Evolutionary conservation across 257 asterid species (phyloP), one percentile per base, ranked within the genome.

Genomic region (Primulina eburnea): DNA sequence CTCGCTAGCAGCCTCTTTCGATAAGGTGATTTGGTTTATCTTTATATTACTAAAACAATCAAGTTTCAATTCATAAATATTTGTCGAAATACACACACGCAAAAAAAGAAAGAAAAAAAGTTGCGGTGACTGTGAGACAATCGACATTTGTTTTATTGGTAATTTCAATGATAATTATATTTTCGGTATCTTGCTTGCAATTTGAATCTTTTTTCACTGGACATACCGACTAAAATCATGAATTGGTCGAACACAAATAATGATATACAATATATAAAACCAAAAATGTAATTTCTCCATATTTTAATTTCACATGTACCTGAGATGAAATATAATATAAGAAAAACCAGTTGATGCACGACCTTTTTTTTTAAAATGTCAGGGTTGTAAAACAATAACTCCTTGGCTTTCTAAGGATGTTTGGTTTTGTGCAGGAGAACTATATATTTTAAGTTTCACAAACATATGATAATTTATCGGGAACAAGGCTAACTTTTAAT

Each of bases 401-500:
- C 12, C n/a, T 43, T 2, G 17, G 53, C 3, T 43, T 16, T 26
- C 8, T 71, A 38, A 61, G 6, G 59, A 18, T 60, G 66, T 65
- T 71, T 58, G 59, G 53, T 33, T 34, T 59, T 69, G 10, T 55
- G 76, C 62, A 64, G 80, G 79, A 76, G 37, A 58, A 43, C 26
- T 24, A 24, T 1, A 24, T 24, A 1, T 24, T 24, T 34, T 34
- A 34, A 34, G 2, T 6, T 34, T 8, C 38, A 34, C 1, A 11
- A 9, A 69, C 67, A 77, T 77, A 81, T 29, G 28, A 56, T 64
- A 66, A 76, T 81, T 69, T 71, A 62, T 83, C 62, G 87, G 86
- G 82, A 84, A 81, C 26, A 58, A 74, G 77, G 75, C 75, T 69
- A 71, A 17, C 35, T 79, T 79, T 70, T 33, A 55, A 40, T 71